A percentile compares a stretch with the other conserved stretches of the same genome.
These are phyloP conservation scores for Apiotrichum gamsii DNA, from an alignment of 1,284 basidiomycete genomes.

Conservation along the genomic window DNA sequence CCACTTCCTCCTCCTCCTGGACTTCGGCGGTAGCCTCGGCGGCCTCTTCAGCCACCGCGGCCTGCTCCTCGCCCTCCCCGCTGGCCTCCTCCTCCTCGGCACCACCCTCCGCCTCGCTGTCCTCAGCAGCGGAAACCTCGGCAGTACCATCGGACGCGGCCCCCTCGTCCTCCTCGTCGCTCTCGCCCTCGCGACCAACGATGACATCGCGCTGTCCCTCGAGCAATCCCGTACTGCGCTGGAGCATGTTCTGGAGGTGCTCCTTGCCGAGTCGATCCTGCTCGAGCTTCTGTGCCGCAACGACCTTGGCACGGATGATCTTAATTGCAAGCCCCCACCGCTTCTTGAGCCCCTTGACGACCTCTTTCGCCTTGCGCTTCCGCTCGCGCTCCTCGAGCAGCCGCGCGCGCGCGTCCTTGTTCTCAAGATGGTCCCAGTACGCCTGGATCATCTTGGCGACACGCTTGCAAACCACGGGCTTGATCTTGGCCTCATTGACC, in stretches of 20 bases:
- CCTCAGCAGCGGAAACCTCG: constrained; percentile 25
- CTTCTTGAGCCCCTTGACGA: constrained; percentile 54
- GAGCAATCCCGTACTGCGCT: constrained; percentile 81
- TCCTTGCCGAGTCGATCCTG: constrained; percentile 65
- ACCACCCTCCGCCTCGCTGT: constrained; percentile 40
- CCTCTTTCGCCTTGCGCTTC: constrained; percentile 64
- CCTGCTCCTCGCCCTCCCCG: constrained; percentile 5
- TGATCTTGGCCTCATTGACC: constrained; percentile 42
- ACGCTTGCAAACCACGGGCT: constrained; percentile 47
- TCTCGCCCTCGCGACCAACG: constrained; percentile 38
- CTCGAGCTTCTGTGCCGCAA: constrained; percentile 56
- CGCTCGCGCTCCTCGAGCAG: constrained; percentile 63
- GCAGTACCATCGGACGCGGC: constrained; percentile 26
- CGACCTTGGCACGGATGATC: constrained; percentile 65
- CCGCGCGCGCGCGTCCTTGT: constrained; percentile 58
- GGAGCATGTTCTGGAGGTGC: constrained; percentile 83
- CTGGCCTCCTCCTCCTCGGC: constrained; percentile 38
- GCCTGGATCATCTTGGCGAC: constrained; percentile 63
- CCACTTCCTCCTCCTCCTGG: constrained; percentile 12
- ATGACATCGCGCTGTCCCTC: constrained; percentile 74
- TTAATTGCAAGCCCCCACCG: constrained; percentile 86
- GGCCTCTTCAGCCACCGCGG: constrained; percentile 25
- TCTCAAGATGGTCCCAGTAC: constrained; percentile 69
- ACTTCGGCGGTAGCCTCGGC: constrained; percentile 27
- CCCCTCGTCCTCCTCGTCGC: constrained; percentile 24